These are phyloP conservation scores for Cladosporium sp. DNA, from an alignment of 2,329 filamentous ascomycete genomes.

Conservation along the genomic window DNA sequence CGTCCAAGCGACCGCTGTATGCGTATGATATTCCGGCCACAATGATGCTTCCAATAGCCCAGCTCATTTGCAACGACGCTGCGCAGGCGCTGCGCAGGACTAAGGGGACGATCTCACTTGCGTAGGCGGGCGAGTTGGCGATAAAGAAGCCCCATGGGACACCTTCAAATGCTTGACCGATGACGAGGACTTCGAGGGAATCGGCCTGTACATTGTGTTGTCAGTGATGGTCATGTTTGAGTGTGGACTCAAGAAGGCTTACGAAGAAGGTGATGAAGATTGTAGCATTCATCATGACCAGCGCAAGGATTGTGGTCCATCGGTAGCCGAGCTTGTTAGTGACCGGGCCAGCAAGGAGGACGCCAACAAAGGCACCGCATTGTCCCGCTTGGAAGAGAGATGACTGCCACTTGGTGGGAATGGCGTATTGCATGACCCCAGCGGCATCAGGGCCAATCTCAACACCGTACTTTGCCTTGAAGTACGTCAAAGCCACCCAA, in stretches of 20 bases:
- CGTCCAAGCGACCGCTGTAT: slow-evolving; percentile 60
- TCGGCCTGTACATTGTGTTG: slow-evolving; percentile 31
- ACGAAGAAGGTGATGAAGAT: slow-evolving; percentile 56
- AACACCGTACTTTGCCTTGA: slow-evolving; percentile 46
- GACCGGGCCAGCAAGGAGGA: slow-evolving; percentile 54
- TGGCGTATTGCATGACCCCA: slow-evolving; percentile 29
- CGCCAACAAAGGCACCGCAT: slow-evolving; percentile 55
- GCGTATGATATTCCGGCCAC: slow-evolving; percentile 67
- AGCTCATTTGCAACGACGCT: slow-evolving; percentile 73
- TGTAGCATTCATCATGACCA: slow-evolving; percentile 53
- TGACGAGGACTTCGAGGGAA: slow-evolving; percentile 42
- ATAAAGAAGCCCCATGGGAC: slow-evolving; percentile 58
- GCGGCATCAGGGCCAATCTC: not conserved
- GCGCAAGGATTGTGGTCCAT: slow-evolving; percentile 49
- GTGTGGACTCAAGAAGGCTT: slow-evolving; percentile 1
- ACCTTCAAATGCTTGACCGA: slow-evolving; percentile 52
- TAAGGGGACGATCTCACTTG: slow-evolving; percentile 63
- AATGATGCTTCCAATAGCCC: slow-evolving; percentile 72
- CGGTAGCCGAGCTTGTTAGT: slow-evolving; percentile 56
- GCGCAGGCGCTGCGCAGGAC: slow-evolving; percentile 67
- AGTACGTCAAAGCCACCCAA: slow-evolving; percentile 49
- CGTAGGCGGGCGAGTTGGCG: slow-evolving; percentile 56
- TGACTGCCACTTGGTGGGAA: slow-evolving; percentile 51
- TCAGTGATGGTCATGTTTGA: slow-evolving; percentile 5
- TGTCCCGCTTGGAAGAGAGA: slow-evolving; percentile 52